Evolutionary conservation across 1,139 yeast species (phyloP), one percentile per base, ranked within the genome.

Genomic region (Blastobotrys arbuscula): DNA sequence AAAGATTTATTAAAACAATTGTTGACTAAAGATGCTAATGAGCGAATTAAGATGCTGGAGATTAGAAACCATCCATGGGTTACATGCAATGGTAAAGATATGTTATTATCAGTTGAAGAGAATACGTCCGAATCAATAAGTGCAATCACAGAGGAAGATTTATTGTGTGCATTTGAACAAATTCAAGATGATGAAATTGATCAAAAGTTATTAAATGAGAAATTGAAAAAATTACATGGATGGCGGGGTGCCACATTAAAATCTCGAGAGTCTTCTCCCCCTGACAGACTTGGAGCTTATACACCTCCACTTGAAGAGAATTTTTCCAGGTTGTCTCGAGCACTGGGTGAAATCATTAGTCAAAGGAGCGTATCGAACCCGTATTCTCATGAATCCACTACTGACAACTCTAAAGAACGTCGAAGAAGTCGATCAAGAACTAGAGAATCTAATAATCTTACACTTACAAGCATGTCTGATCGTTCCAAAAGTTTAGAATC

Each of bases 11-110:
- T 71, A 26, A 16, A 35, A 9, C 48, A 59, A 23, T 51, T 72
- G 16, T 60, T 71, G 38, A 65, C 77, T 56, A 81, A 80, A 61
- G 78, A 79, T 53, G 83, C 87, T 1, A 69, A 65, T 35, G 66
- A 74, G 42, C 68, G 94, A 49, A 73, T 73, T 21, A 69, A 74
- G 42, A 84, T 86, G 48, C 65, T 67, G 36, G 67, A 74, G 38
- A 66, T 84, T 31, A 67, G 83, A 23, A 71, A 70, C 47, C 87
- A 82, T 57, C 74, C 75, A 31, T 84, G 92, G 92, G 71, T 72
- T 28, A 71, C 73, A 3, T 56, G 59, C 36, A 42, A 55, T 23
- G 69, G 82, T 21, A 56, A 61, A 16, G 75, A 71, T 53, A 51
- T 50, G 21, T 59, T 71, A 43, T 59, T 71, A 13, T 54, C 68